phyloP scores from a whole-genome alignment of 345 rosid species.

The Salix udensis region DNA sequence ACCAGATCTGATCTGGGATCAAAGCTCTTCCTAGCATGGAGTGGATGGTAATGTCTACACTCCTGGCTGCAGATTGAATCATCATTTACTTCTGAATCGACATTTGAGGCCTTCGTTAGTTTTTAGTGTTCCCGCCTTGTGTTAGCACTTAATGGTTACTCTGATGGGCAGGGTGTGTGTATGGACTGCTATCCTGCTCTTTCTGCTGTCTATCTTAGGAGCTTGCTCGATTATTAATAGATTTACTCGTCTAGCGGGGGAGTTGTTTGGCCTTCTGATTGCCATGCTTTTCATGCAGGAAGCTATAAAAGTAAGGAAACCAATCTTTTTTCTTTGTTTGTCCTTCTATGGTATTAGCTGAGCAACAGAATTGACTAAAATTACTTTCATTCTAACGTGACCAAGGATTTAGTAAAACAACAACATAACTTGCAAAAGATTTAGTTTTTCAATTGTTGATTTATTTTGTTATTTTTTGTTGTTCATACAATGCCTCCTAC shows the following conservation, averaged over 20 bases:
- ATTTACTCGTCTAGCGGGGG: slow-evolving; percentile 31
- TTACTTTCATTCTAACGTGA: neutral
- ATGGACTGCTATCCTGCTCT: slow-evolving; percentile 30
- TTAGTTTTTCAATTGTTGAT: slow-evolving; percentile 5
- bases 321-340: neutral
- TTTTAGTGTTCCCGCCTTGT: neutral
- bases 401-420: neutral
- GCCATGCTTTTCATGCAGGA: slow-evolving; percentile 34
- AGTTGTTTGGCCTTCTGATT: slow-evolving; percentile 28
- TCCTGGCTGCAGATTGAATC: slow-evolving; percentile 6
- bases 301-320: slow-evolving; percentile 26
- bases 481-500: neutral
- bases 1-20: slow-evolving; percentile 28
- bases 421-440: neutral
- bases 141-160: neutral
- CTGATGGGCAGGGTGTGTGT: slow-evolving; percentile 27
- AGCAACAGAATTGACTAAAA: neutral
- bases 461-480: neutral
- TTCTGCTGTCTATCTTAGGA: slow-evolving; percentile 24
- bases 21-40: slow-evolving; percentile 33
- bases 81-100: neutral
- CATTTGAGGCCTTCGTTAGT: neutral
- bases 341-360: neutral
- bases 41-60: slow-evolving; percentile 24
- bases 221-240: slow-evolving; percentile 31